A percentile compares a stretch with the other conserved stretches of the same genome.
Evolutionary conservation across 257 asterid genomes (phyloP).

Genomic region (Coffea canephora): DNA sequence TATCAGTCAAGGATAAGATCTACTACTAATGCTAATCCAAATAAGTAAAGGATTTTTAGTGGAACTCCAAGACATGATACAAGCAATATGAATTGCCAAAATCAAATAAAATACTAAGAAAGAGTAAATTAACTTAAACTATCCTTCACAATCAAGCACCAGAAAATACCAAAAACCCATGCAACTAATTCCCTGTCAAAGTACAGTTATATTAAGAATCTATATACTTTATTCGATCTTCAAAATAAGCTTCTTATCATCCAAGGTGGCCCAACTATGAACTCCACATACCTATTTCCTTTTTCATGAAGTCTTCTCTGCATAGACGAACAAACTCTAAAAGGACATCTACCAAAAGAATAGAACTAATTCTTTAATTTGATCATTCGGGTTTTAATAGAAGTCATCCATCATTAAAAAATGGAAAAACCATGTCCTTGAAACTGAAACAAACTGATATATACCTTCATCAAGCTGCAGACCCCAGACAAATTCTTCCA

Average conservation of each 20-base stretch:
- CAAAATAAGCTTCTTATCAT: not conserved
- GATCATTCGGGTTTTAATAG: not conserved
- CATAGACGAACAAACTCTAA: not conserved
- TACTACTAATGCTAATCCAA: not conserved
- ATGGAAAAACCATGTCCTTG: not conserved
- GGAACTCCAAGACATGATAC: not conserved
- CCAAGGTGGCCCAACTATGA: not conserved
- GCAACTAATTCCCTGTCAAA: not conserved
- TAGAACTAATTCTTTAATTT: not conserved
- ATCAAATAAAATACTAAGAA: too few relatives aligned
- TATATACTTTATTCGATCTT: not conserved
- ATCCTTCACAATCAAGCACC: not conserved
- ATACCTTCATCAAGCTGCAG: slow-evolving; percentile 91
- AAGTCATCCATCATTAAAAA: not conserved
- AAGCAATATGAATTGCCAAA: not conserved
- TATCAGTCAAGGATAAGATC: not conserved
- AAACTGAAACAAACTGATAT: not conserved
- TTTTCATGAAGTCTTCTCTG: not conserved
- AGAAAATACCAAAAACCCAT: not conserved
- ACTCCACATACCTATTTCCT: not conserved
- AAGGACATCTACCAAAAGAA: not conserved
- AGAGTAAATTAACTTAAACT: not conserved
- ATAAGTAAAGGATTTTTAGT: not conserved
- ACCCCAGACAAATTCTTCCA: slow-evolving; percentile 99
- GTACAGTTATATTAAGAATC: not conserved